Percentiles rank a stretch among this genome's conserved stretches.
phyloP scores from a whole-genome alignment of 2,329 filamentous ascomycete species.

The Purpureocillium takamizusanense region DNA sequence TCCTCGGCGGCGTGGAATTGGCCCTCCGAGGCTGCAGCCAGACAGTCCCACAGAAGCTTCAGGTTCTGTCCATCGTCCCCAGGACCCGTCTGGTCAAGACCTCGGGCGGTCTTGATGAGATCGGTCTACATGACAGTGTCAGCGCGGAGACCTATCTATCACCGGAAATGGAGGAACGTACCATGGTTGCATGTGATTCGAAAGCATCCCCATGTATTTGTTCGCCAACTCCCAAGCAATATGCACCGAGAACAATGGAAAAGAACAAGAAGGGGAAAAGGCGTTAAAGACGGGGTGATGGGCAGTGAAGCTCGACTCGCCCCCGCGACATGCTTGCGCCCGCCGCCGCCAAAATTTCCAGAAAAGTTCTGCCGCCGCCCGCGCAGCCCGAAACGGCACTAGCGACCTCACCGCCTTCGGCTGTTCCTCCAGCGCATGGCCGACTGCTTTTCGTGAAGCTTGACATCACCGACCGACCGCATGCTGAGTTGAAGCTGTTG shows the following conservation, averaged over 20 bases:
- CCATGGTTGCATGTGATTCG: too few relatives aligned
- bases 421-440: constrained; percentile 19
- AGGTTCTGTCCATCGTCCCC: constrained; percentile 37
- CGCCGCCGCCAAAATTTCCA: constrained; percentile 27
- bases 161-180: too few relatives aligned
- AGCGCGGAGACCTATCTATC: too few relatives aligned
- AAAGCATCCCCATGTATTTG: too few relatives aligned
- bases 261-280: constrained; percentile 3
- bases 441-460: constrained; percentile 27
- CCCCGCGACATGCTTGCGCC: constrained; percentile 1
- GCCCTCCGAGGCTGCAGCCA: constrained; percentile 31
- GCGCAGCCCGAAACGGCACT: constrained; percentile 12
- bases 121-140: constrained; percentile 15
- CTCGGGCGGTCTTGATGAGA: constrained; percentile 43
- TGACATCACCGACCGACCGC: constrained; percentile 21
- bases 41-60: constrained; percentile 35
- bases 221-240: too few relatives aligned
- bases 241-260: constrained; percentile 1
- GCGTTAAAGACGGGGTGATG: background rate
- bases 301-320: background rate
- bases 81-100: constrained; percentile 43
- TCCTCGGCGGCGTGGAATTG: constrained; percentile 46
- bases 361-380: constrained; percentile 36
- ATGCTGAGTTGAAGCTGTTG: constrained; percentile 18
- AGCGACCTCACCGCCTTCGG: constrained; percentile 33